These are phyloP conservation scores for Globisporangium echinulatum DNA, from an alignment of 352 stramenopile genomes.

Conservation along the genomic window DNA sequence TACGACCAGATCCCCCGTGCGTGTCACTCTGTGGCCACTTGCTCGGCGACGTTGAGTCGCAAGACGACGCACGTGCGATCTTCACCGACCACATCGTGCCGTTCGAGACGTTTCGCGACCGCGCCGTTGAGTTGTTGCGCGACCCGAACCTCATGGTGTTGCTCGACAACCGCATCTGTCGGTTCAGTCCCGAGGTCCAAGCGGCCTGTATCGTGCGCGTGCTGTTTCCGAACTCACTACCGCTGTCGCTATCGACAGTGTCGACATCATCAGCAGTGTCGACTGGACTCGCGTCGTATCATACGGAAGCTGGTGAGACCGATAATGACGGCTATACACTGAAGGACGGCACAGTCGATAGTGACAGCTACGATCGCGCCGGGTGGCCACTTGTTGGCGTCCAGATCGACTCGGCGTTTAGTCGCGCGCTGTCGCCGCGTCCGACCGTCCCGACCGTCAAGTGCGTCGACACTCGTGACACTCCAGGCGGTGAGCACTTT, in stretches of 20 bases:
- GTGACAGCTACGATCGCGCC: neutral
- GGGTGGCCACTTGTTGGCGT: no score
- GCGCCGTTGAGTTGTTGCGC: conserved; percentile 32
- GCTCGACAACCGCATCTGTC: conserved; percentile 48
- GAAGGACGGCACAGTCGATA: neutral
- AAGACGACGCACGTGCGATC: conserved; percentile 42
- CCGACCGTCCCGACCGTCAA: no score
- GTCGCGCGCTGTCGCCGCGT: no score
- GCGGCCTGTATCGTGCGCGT: conserved; percentile 56
- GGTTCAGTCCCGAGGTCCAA: conserved; percentile 54
- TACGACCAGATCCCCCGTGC: conserved; percentile 31
- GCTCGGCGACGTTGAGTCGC: conserved; percentile 27
- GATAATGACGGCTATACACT: neutral
- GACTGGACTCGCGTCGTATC: neutral
- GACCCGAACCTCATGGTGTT: conserved; percentile 57
- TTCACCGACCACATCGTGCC: conserved; percentile 67
- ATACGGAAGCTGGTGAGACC: neutral
- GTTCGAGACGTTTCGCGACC: conserved; percentile 51
- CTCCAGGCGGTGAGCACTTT: no score
- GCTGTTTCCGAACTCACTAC: conserved; percentile 56
- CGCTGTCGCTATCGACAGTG: conserved; percentile 20
- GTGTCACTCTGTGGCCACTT: conserved; percentile 77
- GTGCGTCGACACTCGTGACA: no score
- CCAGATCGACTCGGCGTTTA: conserved; percentile 5
- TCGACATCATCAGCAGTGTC: neutral